Base-by-base conservation (phyloP, 352 stramenopile genomes). In the Phytopythium sindhum region DNA sequence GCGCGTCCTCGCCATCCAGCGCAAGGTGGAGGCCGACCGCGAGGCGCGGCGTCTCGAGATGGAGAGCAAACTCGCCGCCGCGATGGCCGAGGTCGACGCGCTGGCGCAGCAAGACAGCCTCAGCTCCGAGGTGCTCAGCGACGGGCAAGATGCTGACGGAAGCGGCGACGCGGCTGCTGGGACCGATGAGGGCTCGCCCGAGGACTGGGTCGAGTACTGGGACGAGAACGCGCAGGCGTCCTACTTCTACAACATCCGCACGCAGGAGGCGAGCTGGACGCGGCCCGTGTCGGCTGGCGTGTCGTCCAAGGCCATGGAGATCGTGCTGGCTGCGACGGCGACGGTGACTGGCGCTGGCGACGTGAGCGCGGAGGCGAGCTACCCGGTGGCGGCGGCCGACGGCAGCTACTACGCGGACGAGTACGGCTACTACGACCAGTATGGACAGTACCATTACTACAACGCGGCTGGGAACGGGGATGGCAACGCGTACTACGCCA, bases 121-220 rank as follows among this genome's bases (percentile, higher is more conserved):
- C n/a, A 29, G 2, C 17, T 67, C 56, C 31, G 61, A 68, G 47
- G 63, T 42, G 31, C 15, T 28, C 26, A 23, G n/a, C 23, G 57
- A 21, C 28, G 64, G 57, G 8, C 57, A 78, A n/a, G 39, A n/a
- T 0, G 5, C 42, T 12, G 60, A 67, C 17, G 60, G 8, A 12
- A 59, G 50, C 2, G 47, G 33, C 9, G 64, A 54, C 28, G 62
- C 29, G 29, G 67, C 68, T 14, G 55, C 2, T n/a, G 60, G 33
- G 4, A 52, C 61, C 0, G 60, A 54, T 1, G 44, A 65, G 14
- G 45, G 54, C 5, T 78, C 63, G 26, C 59, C 72, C 9, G 83
- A 90, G 8, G 84, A 96, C 50, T 97, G 89, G 89, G 84, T 95
- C 63, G 86, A 97, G 63, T 96, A 95, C 67, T 96, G 87, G 89